Percentiles rank a stretch among this genome's conserved stretches.
Conservation (phyloP, 2,329 filamentous ascomycete genomes). For the Tetracladium maxilliforme region DNA sequence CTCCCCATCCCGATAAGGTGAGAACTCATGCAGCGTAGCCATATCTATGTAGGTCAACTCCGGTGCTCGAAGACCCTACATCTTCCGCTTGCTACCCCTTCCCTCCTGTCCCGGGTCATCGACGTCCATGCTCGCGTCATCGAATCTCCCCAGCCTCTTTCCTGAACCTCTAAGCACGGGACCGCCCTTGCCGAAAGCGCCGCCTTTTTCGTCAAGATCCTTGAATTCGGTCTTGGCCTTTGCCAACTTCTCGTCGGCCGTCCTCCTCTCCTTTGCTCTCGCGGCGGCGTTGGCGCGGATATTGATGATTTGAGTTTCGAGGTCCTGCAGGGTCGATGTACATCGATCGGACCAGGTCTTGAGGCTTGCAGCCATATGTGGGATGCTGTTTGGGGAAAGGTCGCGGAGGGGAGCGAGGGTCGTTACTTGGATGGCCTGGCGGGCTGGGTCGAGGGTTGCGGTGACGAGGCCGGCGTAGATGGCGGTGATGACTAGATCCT, state of each 20-base stretch:
- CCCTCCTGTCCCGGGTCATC: constrained; percentile 5
- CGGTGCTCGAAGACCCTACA: too few species aligned
- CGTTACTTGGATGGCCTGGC: constrained; percentile 60
- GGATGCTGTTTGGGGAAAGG: constrained; percentile 58
- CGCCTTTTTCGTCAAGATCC: constrained; percentile 5
- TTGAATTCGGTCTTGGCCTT: constrained; percentile 31
- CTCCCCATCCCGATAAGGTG: too few species aligned
- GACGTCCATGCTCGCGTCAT: constrained; percentile 10
- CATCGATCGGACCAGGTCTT: constrained; percentile 69
- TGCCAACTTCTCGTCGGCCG: constrained; percentile 31
- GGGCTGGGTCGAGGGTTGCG: constrained; percentile 69
- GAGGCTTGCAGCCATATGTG: constrained; percentile 52
- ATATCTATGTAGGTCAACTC: too few species aligned
- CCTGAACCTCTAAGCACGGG: too few species aligned
- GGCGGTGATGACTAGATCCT: constrained; percentile 73
- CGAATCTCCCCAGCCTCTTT: too few species aligned
- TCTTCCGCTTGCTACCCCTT: background rate
- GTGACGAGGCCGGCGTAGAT: constrained; percentile 75
- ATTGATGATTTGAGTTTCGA: constrained; percentile 59
- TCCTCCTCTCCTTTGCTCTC: constrained; percentile 33
- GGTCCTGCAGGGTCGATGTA: constrained; percentile 52
- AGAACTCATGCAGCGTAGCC: too few species aligned
- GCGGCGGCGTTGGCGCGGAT: constrained; percentile 45
- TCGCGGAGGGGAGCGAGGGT: constrained; percentile 79
- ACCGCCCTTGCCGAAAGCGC: constrained; percentile 4